phyloP scores from a whole-genome alignment of 768 basidiomycete species.

The Xerocomellus amylosporus region DNA sequence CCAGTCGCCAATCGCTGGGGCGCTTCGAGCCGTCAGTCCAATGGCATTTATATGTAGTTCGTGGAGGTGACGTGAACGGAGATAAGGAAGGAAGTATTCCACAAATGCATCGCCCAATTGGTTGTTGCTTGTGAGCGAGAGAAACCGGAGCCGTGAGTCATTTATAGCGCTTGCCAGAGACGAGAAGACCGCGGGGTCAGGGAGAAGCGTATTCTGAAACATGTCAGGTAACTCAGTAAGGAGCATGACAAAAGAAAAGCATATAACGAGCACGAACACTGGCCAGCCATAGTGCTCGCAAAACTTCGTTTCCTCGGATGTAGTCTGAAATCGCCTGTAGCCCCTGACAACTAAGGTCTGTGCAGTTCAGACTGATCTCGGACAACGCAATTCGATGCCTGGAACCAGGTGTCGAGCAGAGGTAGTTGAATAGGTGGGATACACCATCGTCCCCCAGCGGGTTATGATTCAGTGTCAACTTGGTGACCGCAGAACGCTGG shows the following conservation, averaged over 20 bases:
- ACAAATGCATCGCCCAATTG: constrained; percentile 49
- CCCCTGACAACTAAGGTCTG: constrained; percentile 52
- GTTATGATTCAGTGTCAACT: constrained; percentile 56
- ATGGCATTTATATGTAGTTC: constrained; percentile 54
- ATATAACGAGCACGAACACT: constrained; percentile 41
- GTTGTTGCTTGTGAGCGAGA: constrained; percentile 51
- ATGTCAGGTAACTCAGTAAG: constrained; percentile 16
- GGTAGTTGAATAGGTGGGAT: constrained; percentile 50
- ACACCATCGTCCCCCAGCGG: constrained; percentile 56
- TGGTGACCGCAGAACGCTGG: constrained; percentile 43
- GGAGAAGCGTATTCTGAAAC: constrained; percentile 42
- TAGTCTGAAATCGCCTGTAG: constrained; percentile 51
- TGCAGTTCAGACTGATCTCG: constrained; percentile 57
- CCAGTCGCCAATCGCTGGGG: constrained; percentile 45
- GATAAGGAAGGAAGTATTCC: constrained; percentile 45
- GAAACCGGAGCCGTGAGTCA: constrained; percentile 45
- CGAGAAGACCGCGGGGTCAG: constrained; percentile 34
- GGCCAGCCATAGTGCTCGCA: constrained; percentile 51
- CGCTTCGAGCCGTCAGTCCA: constrained; percentile 44
- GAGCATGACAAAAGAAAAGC: background rate
- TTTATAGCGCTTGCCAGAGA: constrained; percentile 52
- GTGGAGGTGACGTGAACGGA: constrained; percentile 45
- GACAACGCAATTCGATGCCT: constrained; percentile 40
- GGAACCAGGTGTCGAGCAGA: constrained; percentile 47
- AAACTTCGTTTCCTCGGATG: constrained; percentile 42